Percentiles rank a stretch among this genome's conserved stretches.
phyloP scores from a whole-genome alignment of 305 asterid species.

The Fraxinus sp. region DNA sequence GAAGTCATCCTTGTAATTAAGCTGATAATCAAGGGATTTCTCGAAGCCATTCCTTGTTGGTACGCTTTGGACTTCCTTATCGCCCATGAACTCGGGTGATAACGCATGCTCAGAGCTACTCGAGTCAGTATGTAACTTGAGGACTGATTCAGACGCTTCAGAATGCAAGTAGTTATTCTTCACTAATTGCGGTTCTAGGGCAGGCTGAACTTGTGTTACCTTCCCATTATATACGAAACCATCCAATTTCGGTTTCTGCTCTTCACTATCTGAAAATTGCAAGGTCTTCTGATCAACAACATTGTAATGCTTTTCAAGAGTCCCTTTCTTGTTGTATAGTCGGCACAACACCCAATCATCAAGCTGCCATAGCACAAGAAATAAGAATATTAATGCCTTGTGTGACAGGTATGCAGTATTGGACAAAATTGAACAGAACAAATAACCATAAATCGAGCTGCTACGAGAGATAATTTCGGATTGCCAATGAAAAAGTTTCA shows the following conservation, averaged over 20 bases:
- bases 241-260: constrained; percentile 27
- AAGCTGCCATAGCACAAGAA: constrained; percentile 28
- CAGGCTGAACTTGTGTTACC: constrained; percentile 4
- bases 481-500: too few relatives aligned
- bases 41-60: constrained; percentile 26
- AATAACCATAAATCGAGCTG: not conserved
- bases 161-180: constrained; percentile 21
- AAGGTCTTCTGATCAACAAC: constrained; percentile 14
- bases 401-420: not conserved
- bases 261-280: constrained; percentile 21
- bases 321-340: constrained; percentile 52
- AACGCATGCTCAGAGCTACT: constrained; percentile 31
- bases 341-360: constrained; percentile 60
- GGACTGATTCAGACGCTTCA: constrained; percentile 31
- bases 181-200: not conserved
- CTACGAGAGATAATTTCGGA: too few relatives aligned
- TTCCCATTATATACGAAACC: not conserved
- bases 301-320: constrained; percentile 33
- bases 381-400: not conserved
- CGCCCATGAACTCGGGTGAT: constrained; percentile 30
- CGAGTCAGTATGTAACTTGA: constrained; percentile 38
- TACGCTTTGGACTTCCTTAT: constrained; percentile 44
- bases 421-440: not conserved
- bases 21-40: constrained; percentile 23
- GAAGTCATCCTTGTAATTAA: constrained; percentile 33